Evolutionary conservation across 805 yeast species (phyloP).

Genomic region (Pichia occidentalis): DNA sequence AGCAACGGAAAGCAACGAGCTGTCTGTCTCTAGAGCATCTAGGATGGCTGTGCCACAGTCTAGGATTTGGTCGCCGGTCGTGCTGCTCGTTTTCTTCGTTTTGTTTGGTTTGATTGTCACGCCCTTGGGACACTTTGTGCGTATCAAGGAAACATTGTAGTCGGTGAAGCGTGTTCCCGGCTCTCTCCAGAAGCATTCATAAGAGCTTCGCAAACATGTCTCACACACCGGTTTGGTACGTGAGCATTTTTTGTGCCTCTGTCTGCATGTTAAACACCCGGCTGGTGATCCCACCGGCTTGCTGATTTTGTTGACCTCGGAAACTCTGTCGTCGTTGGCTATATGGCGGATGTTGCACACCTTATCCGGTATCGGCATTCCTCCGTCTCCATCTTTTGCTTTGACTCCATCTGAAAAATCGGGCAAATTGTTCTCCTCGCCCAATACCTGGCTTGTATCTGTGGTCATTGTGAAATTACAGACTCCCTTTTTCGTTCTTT

Average conservation of each 20-base stretch:
- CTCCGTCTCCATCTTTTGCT: too few species aligned
- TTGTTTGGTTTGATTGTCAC: not conserved
- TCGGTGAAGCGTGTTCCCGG: conserved; percentile 8
- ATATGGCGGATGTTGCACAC: too few species aligned
- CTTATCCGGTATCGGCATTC: too few species aligned
- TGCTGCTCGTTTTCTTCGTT: not conserved
- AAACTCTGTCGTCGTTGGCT: too few species aligned
- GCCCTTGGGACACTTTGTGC: conserved; percentile 1
- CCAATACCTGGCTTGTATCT: too few species aligned
- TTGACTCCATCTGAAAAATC: too few species aligned
- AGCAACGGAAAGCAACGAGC: conserved; percentile 3
- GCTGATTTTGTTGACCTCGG: too few species aligned
- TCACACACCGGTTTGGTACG: conserved; percentile 22
- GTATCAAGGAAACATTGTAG: conserved; percentile 2
- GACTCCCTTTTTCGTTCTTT: too few species aligned
- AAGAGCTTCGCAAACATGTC: conserved; percentile 13
- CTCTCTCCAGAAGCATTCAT: conserved; percentile 10
- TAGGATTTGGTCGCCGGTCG: too few species aligned
- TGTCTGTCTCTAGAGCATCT: conserved; percentile 1
- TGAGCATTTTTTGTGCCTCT: conserved; percentile 37
- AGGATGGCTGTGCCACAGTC: too few species aligned
- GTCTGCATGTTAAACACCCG: conserved; percentile 40
- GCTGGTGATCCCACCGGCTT: conserved; percentile 4
- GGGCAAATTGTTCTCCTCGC: too few species aligned
- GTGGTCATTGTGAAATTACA: too few species aligned